Conservation (phyloP, 768 basidiomycete species). For the Peribolospora kevripleyi region DNA sequence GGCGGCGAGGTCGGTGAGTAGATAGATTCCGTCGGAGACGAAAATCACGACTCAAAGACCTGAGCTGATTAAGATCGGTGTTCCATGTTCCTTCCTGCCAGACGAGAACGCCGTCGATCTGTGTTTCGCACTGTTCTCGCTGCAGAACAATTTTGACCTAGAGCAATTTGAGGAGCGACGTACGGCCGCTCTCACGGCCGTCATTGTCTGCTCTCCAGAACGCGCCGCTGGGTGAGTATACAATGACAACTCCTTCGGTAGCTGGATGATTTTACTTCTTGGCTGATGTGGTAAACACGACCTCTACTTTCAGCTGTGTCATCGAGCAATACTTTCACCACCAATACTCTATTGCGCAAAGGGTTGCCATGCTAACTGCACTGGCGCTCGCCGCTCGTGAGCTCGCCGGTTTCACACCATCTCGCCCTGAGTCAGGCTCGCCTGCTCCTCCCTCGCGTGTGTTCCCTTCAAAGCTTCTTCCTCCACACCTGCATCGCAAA, state of each 20-base stretch:
- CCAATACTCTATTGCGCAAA: slow-evolving; percentile 69
- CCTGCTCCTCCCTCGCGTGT: slow-evolving; percentile 11
- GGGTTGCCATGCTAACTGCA: slow-evolving; percentile 61
- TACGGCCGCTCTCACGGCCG: slow-evolving; percentile 50
- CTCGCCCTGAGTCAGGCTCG: neutral
- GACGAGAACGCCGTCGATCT: slow-evolving; percentile 79
- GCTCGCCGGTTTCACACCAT: slow-evolving; percentile 31
- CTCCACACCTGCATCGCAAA: slow-evolving; percentile 41
- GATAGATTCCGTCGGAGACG: neutral
- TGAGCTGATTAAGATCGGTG: neutral
- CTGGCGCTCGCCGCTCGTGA: slow-evolving; percentile 69
- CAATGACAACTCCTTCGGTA: neutral
- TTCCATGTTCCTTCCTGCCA: slow-evolving; percentile 16
- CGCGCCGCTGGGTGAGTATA: slow-evolving; percentile 53
- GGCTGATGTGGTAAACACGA: neutral
- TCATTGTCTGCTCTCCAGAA: slow-evolving; percentile 53
- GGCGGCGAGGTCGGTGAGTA: slow-evolving; percentile 67
- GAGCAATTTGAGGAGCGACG: slow-evolving; percentile 49
- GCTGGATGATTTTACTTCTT: neutral
- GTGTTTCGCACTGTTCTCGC: slow-evolving; percentile 39
- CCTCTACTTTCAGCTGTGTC: slow-evolving; percentile 31
- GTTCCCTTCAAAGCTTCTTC: slow-evolving; percentile 66
- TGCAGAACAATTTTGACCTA: slow-evolving; percentile 69
- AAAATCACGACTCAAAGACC: neutral
- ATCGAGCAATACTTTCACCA: slow-evolving; percentile 85